phyloP scores from a whole-genome alignment of 345 rosid genomes.

The Erucastrum elatum region DNA sequence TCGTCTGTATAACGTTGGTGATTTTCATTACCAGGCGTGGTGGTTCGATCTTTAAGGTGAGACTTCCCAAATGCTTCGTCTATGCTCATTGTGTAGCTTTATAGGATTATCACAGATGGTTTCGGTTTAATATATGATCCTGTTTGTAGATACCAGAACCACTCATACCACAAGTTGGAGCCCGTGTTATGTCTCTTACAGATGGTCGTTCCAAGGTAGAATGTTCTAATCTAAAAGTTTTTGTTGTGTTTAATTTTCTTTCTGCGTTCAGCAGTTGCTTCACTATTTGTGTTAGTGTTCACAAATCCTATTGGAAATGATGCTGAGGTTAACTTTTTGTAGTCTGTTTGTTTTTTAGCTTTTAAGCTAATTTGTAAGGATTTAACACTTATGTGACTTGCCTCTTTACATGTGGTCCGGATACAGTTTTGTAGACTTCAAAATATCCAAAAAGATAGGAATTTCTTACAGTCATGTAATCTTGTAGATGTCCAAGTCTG shows the following conservation, averaged over 20 bases:
- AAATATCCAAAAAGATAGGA: background rate
- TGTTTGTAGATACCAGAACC: constrained; percentile 74
- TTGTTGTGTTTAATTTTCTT: too few species aligned
- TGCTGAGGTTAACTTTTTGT: background rate
- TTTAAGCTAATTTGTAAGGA: background rate
- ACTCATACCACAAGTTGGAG: constrained; percentile 85
- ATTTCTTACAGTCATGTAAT: constrained; percentile 24
- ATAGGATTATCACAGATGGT: constrained; percentile 8
- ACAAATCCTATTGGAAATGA: background rate
- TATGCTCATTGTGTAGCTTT: constrained; percentile 28
- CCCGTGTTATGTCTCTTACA: constrained; percentile 87
- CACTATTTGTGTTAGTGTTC: background rate
- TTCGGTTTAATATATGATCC: background rate
- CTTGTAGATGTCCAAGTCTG: constrained; percentile 91
- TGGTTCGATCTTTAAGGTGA: constrained; percentile 82
- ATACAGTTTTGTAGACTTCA: background rate
- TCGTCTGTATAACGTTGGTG: too few species aligned
- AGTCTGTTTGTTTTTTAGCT: too few species aligned
- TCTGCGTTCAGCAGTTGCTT: background rate
- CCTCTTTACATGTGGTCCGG: background rate
- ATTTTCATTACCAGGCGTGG: constrained; percentile 48
- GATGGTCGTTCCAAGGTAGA: constrained; percentile 89
- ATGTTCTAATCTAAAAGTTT: background rate
- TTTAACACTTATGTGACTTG: background rate
- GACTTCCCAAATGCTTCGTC: constrained; percentile 5